Evolutionary conservation across 805 yeast species (phyloP).

Genomic region (Barnettozyma salicaria): DNA sequence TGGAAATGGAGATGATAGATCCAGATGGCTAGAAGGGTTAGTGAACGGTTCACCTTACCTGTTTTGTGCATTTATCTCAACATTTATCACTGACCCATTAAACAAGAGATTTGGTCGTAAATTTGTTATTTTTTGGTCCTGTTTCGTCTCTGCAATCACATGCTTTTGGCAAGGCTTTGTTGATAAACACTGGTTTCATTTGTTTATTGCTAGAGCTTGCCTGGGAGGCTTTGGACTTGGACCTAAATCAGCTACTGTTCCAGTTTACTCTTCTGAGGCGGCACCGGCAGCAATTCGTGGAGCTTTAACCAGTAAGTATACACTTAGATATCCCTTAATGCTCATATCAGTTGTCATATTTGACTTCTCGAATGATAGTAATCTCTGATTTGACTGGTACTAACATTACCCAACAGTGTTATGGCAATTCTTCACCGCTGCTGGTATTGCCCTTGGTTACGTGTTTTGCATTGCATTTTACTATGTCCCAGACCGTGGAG

Average conservation of each 20-base stretch:
- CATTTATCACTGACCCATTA: slow-evolving; percentile 59
- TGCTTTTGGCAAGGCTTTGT: slow-evolving; percentile 67
- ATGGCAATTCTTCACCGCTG: slow-evolving; percentile 73
- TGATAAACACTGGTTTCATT: slow-evolving; percentile 54
- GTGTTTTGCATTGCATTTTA: slow-evolving; percentile 60
- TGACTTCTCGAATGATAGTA: too few species aligned
- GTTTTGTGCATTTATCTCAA: slow-evolving; percentile 52
- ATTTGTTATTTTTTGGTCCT: slow-evolving; percentile 60
- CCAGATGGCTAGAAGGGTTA: slow-evolving; percentile 55
- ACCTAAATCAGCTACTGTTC: slow-evolving; percentile 71
- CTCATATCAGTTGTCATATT: too few species aligned
- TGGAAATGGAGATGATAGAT: slow-evolving; percentile 37
- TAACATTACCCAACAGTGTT: slow-evolving; percentile 36
- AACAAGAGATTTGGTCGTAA: slow-evolving; percentile 56
- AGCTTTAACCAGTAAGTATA: slow-evolving; percentile 38
- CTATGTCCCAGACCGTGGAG: slow-evolving; percentile 36
- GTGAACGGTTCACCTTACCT: slow-evolving; percentile 68
- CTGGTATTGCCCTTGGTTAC: slow-evolving; percentile 69
- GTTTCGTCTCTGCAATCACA: slow-evolving; percentile 51
- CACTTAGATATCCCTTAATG: too few species aligned
- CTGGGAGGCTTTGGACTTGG: slow-evolving; percentile 63
- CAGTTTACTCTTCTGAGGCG: slow-evolving; percentile 64
- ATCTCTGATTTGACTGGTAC: neutral
- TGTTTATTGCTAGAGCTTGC: slow-evolving; percentile 59
- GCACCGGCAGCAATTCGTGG: slow-evolving; percentile 60